Conservation (phyloP, 768 basidiomycete genomes). For the Auriculariales sp. region DNA sequence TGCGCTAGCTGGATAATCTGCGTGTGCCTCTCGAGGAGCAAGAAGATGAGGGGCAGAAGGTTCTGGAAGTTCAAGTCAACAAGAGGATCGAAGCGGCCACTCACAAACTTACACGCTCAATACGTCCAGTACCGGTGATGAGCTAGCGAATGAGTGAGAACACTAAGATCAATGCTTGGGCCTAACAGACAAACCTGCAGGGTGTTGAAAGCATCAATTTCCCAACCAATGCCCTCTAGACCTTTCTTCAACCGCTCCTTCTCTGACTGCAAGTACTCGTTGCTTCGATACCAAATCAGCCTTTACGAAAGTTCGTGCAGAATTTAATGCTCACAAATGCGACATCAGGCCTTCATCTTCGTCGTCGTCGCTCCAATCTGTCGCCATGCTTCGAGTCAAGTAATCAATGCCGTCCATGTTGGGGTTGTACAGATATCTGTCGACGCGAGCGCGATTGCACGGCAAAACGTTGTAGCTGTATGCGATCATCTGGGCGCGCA, state of each 20-base stretch:
- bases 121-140: conserved; percentile 18
- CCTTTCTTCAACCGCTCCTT: conserved; percentile 14
- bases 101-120: conserved; percentile 17
- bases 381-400: conserved; percentile 7
- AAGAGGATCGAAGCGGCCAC: background rate
- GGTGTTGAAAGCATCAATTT: conserved; percentile 19
- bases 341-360: conserved; percentile 11
- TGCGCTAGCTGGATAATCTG: conserved; percentile 12
- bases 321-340: too few species aligned
- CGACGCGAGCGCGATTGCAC: conserved; percentile 11
- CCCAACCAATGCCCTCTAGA: conserved; percentile 16
- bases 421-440: conserved; percentile 13
- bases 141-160: too few species aligned
- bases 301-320: too few species aligned
- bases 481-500: conserved; percentile 9
- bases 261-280: conserved; percentile 13
- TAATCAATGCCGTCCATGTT: conserved; percentile 1
- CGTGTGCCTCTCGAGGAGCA: conserved; percentile 20
- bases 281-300: too few species aligned
- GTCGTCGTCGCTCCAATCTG: conserved; percentile 2
- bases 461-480: conserved; percentile 7
- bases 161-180: too few species aligned
- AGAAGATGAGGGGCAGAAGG: conserved; percentile 20
- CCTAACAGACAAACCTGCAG: too few species aligned
- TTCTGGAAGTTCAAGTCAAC: conserved; percentile 12